Conservation (phyloP, 345 rosid genomes). For the Eucalyptus pauciflora region DNA sequence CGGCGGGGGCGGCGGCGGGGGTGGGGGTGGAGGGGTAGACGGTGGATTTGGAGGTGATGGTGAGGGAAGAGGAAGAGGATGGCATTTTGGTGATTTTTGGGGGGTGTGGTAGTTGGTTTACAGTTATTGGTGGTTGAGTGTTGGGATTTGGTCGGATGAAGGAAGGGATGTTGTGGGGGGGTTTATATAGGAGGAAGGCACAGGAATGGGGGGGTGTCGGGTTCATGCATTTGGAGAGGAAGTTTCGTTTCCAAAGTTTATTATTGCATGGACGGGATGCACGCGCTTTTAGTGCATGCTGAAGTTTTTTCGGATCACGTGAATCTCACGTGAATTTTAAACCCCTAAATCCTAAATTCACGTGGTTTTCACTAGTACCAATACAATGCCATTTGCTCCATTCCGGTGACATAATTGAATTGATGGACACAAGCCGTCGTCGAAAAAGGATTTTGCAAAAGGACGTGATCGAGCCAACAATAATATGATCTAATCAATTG, state of each 20-base stretch:
- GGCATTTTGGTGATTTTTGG: constrained; percentile 27
- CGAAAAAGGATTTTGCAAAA: background rate
- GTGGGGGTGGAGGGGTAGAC: constrained; percentile 39
- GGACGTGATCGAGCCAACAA: background rate
- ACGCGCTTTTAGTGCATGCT: background rate
- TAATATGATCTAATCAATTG: background rate
- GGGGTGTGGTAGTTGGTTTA: background rate
- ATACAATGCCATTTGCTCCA: background rate
- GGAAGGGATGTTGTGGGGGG: background rate
- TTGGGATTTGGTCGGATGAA: background rate
- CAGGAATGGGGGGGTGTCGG: background rate
- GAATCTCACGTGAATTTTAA: background rate
- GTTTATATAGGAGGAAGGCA: background rate
- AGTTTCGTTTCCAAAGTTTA: background rate
- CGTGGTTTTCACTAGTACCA: background rate
- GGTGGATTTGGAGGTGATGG: constrained; percentile 45
- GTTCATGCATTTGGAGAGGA: background rate
- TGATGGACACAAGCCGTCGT: background rate
- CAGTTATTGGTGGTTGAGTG: background rate
- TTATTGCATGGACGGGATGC: background rate
- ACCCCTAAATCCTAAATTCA: background rate
- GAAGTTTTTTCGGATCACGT: background rate
- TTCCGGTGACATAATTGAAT: background rate
- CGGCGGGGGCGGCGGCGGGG: constrained; percentile 11
- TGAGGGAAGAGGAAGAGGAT: constrained; percentile 2